Evolutionary conservation across 352 stramenopile genomes (phyloP).

Genomic region (Phytophthora podocarpi): DNA sequence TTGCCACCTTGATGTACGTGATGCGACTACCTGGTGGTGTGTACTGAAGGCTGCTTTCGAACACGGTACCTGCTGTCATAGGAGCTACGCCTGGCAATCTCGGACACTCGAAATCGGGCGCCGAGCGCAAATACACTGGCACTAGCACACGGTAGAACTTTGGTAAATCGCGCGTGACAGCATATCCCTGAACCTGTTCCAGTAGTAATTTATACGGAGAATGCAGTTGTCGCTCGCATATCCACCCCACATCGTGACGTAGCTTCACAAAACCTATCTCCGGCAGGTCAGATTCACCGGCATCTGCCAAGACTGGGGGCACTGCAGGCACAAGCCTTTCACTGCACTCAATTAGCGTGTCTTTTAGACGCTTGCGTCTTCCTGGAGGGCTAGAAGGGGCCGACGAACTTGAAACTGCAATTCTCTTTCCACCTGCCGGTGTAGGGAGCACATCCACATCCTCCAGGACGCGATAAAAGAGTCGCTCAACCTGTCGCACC

Average conservation of each 20-base stretch:
- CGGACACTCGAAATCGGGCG: slow-evolving; percentile 79
- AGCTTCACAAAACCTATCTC: slow-evolving; percentile 80
- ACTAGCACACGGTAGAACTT: slow-evolving; percentile 83
- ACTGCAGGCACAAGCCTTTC: slow-evolving; percentile 66
- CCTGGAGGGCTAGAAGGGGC: slow-evolving; percentile 38
- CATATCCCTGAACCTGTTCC: slow-evolving; percentile 75
- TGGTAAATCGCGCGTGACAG: slow-evolving; percentile 63
- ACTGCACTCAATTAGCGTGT: slow-evolving; percentile 79
- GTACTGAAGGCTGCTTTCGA: slow-evolving; percentile 82
- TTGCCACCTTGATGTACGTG: slow-evolving; percentile 83
- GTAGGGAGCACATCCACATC: slow-evolving; percentile 71
- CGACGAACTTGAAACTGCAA: neutral
- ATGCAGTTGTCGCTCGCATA: slow-evolving; percentile 65
- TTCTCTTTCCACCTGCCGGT: slow-evolving; percentile 32
- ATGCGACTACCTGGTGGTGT: slow-evolving; percentile 74
- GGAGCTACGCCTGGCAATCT: slow-evolving; percentile 68
- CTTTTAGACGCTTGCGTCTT: slow-evolving; percentile 66
- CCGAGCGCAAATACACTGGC: slow-evolving; percentile 68
- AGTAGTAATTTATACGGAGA: slow-evolving; percentile 56
- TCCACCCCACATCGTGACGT: slow-evolving; percentile 80
- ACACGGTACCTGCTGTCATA: slow-evolving; percentile 70
- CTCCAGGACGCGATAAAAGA: slow-evolving; percentile 82
- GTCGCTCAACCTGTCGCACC: slow-evolving; percentile 69
- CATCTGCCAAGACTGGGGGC: slow-evolving; percentile 12
- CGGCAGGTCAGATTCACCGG: slow-evolving; percentile 22